Conservation (phyloP, 2,329 filamentous ascomycete species). For the Microsporum ferrugineum region DNA sequence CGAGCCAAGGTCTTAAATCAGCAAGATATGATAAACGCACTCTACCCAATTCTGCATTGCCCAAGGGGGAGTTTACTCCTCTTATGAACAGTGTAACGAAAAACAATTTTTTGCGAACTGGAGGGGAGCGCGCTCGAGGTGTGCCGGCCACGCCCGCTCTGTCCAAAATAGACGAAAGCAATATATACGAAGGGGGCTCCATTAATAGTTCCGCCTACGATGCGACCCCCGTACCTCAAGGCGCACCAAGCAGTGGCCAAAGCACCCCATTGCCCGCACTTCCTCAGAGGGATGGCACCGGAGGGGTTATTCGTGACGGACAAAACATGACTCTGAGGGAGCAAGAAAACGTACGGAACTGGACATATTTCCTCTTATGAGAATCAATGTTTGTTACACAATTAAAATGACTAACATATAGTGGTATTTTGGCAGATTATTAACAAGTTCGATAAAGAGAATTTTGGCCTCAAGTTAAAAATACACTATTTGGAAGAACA, state of each 20-base stretch:
- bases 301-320: conserved; percentile 65
- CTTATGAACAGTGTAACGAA: conserved; percentile 70
- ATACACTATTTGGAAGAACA: conserved; percentile 94
- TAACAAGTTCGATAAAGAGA: conserved; percentile 94
- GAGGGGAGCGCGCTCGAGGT: conserved; percentile 43
- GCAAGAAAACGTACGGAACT: conserved; percentile 55
- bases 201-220: conserved; percentile 52
- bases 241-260: conserved; percentile 65
- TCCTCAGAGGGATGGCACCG: conserved; percentile 50
- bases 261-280: conserved; percentile 70
- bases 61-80: conserved; percentile 76
- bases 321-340: conserved; percentile 78
- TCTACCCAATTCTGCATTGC: conserved; percentile 47
- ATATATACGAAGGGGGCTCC: conserved; percentile 51
- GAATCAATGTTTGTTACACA: not conserved
- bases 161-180: conserved; percentile 60
- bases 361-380: not conserved
- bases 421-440: conserved; percentile 45
- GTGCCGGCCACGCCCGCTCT: conserved; percentile 60
- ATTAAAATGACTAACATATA: not conserved
- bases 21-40: conserved; percentile 54
- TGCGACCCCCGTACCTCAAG: conserved; percentile 61
- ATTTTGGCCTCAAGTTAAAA: conserved; percentile 91
- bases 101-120: conserved; percentile 47
- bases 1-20: conserved; percentile 44